Conservation (phyloP, 805 yeast species). For the Komagataella pseudopastoris region DNA sequence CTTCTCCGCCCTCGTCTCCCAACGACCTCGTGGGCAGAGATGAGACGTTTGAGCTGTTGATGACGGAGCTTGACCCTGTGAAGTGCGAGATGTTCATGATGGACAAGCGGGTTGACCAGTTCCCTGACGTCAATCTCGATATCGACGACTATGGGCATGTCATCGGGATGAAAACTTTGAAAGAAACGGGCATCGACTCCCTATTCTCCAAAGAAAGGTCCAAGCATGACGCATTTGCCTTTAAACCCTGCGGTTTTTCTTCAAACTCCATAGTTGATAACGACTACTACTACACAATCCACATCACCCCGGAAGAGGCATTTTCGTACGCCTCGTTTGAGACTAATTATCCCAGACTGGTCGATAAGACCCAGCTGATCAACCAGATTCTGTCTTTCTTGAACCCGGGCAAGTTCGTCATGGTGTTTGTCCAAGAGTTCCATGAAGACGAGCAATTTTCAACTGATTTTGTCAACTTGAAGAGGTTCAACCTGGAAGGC, state of each 20-base stretch:
- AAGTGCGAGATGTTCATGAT: conserved; percentile 42
- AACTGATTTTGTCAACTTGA: conserved; percentile 21
- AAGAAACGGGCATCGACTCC: conserved; percentile 44
- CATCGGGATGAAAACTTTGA: conserved; percentile 59
- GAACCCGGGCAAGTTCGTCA: conserved; percentile 64
- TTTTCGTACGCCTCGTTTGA: conserved; percentile 97
- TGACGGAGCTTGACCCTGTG: conserved; percentile 66
- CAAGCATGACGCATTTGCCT: conserved; percentile 77
- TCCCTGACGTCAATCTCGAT: conserved; percentile 25
- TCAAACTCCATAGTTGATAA: conserved; percentile 65
- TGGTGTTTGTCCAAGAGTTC: conserved; percentile 15
- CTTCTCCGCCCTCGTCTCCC: conserved; percentile 2
- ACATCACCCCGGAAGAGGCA: conserved; percentile 86
- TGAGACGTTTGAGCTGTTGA: conserved; percentile 77
- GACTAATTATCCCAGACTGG: conserved; percentile 53
- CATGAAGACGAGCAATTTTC: conserved; percentile 1
- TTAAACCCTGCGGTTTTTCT: conserved; percentile 90
- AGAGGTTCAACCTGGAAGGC: conserved; percentile 21
- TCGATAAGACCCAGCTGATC: conserved; percentile 41
- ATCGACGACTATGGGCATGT: conserved; percentile 67
- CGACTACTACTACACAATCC: conserved; percentile 61
- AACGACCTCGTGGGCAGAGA: conserved; percentile 7
- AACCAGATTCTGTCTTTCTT: conserved; percentile 48
- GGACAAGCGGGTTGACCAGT: conserved; percentile 15
- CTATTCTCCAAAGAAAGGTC: conserved; percentile 23